phyloP scores from a whole-genome alignment of 192 early-diverging fungal genomes.

The Backusella luteola region DNA sequence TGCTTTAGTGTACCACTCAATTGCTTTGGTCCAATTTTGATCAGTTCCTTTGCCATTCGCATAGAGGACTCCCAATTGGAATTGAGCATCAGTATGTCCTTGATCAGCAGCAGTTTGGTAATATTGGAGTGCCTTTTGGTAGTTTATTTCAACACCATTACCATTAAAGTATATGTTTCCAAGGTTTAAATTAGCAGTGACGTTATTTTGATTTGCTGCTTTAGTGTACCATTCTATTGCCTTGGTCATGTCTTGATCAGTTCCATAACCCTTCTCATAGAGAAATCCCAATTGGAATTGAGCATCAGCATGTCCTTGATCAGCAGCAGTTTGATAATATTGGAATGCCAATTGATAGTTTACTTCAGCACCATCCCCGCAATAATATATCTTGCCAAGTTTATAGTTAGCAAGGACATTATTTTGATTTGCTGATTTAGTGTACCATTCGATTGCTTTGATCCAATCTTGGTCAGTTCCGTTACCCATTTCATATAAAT shows the following conservation, averaged over 20 bases:
- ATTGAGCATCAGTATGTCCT: neutral
- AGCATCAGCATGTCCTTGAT: no score
- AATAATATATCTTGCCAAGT: no score
- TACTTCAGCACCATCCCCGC: no score
- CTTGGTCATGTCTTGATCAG: neutral
- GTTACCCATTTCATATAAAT: no score
- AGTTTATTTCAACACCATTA: neutral
- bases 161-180: neutral
- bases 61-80: neutral
- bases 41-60: neutral
- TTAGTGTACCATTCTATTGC: neutral
- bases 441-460: no score
- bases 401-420: no score
- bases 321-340: no score
- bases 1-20: neutral
- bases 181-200: neutral
- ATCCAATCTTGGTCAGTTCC: no score
- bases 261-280: neutral
- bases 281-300: neutral
- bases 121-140: neutral
- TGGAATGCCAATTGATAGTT: no score
- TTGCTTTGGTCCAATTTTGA: neutral
- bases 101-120: neutral
- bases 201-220: neutral
- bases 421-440: no score